Conservation (phyloP, 352 stramenopile genomes). For the Globisporangium heterothallicum region DNA sequence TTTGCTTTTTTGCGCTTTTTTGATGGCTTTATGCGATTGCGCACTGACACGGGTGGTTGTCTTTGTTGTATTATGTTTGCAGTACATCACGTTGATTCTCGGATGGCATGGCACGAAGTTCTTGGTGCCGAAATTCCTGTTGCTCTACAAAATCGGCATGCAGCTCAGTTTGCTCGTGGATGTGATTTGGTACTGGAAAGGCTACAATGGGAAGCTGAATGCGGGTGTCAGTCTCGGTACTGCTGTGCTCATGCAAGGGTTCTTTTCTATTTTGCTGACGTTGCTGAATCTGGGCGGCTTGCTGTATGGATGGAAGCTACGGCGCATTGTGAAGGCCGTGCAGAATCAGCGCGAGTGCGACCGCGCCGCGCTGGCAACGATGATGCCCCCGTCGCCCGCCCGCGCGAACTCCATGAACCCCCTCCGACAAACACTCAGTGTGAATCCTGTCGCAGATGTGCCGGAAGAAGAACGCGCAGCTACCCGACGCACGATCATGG, state of each 20-base stretch:
- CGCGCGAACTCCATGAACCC: slow-evolving; percentile 37
- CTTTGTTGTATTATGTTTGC: background rate
- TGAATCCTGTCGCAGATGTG: slow-evolving; percentile 44
- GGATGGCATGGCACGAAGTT: slow-evolving; percentile 88
- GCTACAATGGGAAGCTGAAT: slow-evolving; percentile 84
- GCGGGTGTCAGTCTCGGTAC: slow-evolving; percentile 68
- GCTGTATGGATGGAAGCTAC: slow-evolving; percentile 85
- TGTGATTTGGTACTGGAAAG: slow-evolving; percentile 82
- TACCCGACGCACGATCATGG: slow-evolving; percentile 38
- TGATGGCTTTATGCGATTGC: background rate
- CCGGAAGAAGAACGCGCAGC: slow-evolving; percentile 31
- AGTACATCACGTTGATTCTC: slow-evolving; percentile 83
- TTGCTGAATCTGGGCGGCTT: slow-evolving; percentile 74
- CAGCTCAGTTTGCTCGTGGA: slow-evolving; percentile 80
- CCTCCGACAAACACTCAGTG: slow-evolving; percentile 45
- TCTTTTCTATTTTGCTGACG: slow-evolving; percentile 79
- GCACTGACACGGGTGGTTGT: background rate
- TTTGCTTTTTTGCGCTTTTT: background rate
- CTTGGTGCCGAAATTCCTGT: slow-evolving; percentile 76
- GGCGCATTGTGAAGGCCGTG: slow-evolving; percentile 81
- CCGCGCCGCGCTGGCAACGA: slow-evolving; percentile 69
- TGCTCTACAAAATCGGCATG: slow-evolving; percentile 89
- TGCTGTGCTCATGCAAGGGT: slow-evolving; percentile 79
- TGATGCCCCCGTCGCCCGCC: slow-evolving; percentile 51
- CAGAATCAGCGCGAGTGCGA: slow-evolving; percentile 77